Evolutionary conservation across 2,329 filamentous ascomycete species (phyloP), one percentile per base, ranked within the genome.

Genomic region (Allantophomopsis lycopodina): DNA sequence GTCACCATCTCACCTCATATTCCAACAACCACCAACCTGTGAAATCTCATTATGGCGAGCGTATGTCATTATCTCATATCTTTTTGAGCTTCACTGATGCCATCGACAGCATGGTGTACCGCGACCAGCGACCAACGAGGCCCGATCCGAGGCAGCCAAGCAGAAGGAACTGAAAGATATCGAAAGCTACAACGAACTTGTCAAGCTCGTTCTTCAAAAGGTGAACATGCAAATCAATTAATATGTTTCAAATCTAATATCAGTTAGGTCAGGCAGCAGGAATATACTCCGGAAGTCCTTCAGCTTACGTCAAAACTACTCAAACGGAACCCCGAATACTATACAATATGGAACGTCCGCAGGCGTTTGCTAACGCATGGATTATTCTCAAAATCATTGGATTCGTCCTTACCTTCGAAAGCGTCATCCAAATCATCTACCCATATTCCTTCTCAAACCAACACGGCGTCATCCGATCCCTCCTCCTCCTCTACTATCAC

Each of bases 331-430:
- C 85, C 85, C 18, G 85, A 93, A 60, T 88, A 88, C 66, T 91
- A 91, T 63, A 89, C 85, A 41, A 72, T 86, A 70, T 93, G 85
- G 85, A 93, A 93, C 68, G 73, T 80, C 63, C 80, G 91, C 55
- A 80, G 91, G 52, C 72, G 73, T 53, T 79, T 73, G 61, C 66
- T 79, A 69, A 71, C 62, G 43, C 71, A 65, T 65, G 53, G 54
- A 52, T 69, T 65, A 60, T 72, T 74, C 50, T 76, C 66, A 61
- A 68, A 53, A 68, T 61, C 52, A 14, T 67, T 58, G 59, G 56
- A 50, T 66, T 65, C 61, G 52, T 70, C 59, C 48, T 73, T 52
- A 61, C 66, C 50, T 62, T 75, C 58, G 69, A 72, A 48, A 66
- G 69, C 39, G 65, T 72, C 52, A 60, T 64, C 51, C 66, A 73